phyloP scores from a whole-genome alignment of 176 grass and related monocot species.

The Triticum monococcum region DNA sequence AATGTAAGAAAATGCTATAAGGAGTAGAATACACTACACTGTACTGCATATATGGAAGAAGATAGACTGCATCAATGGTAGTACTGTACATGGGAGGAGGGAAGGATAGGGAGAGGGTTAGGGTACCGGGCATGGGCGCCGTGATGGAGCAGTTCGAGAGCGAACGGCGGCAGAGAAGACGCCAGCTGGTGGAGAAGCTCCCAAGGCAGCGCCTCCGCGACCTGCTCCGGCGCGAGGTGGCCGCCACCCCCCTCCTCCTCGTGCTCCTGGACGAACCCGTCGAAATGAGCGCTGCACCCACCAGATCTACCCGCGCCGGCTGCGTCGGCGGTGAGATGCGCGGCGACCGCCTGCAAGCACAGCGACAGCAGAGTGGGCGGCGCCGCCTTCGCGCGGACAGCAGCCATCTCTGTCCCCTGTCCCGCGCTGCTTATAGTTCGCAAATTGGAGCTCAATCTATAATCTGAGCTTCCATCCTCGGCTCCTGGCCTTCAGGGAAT shows the following conservation, averaged over 20 bases:
- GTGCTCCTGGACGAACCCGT: background rate
- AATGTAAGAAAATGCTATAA: background rate
- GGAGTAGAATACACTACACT: background rate
- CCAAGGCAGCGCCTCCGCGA: conserved; percentile 30
- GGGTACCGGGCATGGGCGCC: conserved; percentile 36
- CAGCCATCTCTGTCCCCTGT: background rate
- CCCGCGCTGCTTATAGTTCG: background rate
- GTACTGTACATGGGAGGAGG: background rate
- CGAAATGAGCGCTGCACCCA: background rate
- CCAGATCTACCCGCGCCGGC: background rate
- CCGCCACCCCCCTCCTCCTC: background rate
- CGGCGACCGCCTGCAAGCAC: conserved; percentile 17
- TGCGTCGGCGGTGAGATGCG: background rate
- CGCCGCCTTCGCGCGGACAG: background rate
- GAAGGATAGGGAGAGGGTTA: background rate
- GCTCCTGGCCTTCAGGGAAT: background rate
- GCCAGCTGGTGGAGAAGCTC: conserved; percentile 35
- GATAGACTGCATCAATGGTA: background rate
- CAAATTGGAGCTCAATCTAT: background rate
- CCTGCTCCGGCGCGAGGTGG: conserved; percentile 7
- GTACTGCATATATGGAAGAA: background rate
- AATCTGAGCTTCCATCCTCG: background rate
- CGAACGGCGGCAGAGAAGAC: conserved; percentile 31
- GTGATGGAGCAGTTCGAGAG: conserved; percentile 54
- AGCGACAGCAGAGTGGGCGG: conserved; percentile 31